Conservation (phyloP, 2,329 filamentous ascomycete species). For the Epichloe uncinata region DNA sequence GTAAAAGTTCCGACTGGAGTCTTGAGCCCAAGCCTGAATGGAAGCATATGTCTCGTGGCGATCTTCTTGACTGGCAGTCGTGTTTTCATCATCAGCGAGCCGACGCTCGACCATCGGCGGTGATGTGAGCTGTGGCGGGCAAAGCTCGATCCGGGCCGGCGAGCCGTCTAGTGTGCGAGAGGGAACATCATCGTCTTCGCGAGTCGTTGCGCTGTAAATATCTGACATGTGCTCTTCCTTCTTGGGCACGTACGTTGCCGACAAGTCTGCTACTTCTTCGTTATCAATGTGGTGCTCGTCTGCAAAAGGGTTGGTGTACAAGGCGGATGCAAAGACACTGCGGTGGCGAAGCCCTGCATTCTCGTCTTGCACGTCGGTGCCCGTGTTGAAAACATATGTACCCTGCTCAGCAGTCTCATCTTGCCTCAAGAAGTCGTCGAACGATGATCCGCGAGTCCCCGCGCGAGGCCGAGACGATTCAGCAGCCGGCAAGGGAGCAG, state of each 20-base stretch:
- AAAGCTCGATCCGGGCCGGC: slow-evolving; percentile 22
- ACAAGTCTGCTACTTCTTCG: slow-evolving; percentile 27
- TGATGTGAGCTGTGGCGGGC: slow-evolving; percentile 8
- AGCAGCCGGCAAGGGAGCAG: neutral
- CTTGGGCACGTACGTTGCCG: slow-evolving; percentile 28
- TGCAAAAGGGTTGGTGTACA: slow-evolving; percentile 46
- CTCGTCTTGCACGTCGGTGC: slow-evolving; percentile 29
- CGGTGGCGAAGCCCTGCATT: slow-evolving; percentile 37
- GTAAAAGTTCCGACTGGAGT: slow-evolving; percentile 42
- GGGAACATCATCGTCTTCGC: slow-evolving; percentile 17
- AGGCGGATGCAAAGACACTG: slow-evolving; percentile 25
- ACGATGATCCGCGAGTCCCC: slow-evolving; percentile 26
- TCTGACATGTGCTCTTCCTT: slow-evolving; percentile 37
- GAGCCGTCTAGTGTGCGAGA: slow-evolving; percentile 13
- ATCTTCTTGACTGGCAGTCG: slow-evolving; percentile 37
- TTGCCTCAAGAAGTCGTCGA: slow-evolving; percentile 45
- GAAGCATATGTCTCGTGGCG: slow-evolving; percentile 39
- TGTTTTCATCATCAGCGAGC: slow-evolving; percentile 31
- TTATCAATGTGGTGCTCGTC: slow-evolving; percentile 41
- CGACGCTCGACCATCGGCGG: slow-evolving; percentile 23
- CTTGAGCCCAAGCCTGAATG: slow-evolving; percentile 52
- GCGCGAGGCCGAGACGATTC: neutral
- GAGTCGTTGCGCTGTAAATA: slow-evolving; percentile 45
- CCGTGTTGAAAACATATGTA: slow-evolving; percentile 44
- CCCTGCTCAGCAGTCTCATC: slow-evolving; percentile 38